These are phyloP conservation scores for Epipyxis sp. DNA, from an alignment of 108 stramenopile species.

Conservation along the genomic window DNA sequence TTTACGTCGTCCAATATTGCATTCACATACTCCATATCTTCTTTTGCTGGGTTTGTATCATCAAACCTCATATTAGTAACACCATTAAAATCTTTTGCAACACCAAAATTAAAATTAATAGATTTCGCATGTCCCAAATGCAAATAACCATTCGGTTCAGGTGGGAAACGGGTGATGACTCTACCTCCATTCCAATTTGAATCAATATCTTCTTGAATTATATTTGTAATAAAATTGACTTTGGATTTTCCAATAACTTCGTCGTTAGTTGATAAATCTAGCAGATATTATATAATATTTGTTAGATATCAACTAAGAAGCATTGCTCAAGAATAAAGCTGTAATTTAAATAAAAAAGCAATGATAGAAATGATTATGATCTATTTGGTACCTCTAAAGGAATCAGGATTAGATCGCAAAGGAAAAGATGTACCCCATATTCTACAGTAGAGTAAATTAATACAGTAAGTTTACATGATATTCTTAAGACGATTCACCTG, in stretches of 20 bases:
- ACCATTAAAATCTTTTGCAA: conserved; percentile 71
- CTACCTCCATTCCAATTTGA: not conserved
- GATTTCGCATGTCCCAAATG: conserved; percentile 16
- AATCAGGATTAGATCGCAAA: too few species aligned
- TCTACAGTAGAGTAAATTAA: too few species aligned
- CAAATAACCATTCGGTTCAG: conserved; percentile 20
- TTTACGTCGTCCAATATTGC: conserved; percentile 79
- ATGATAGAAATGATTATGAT: too few species aligned
- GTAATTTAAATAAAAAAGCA: too few species aligned
- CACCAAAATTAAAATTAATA: conserved; percentile 61
- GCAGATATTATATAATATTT: too few species aligned
- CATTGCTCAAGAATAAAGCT: too few species aligned
- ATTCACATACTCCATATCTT: conserved; percentile 68
- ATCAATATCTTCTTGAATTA: not conserved
- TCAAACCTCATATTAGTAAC: conserved; percentile 79
- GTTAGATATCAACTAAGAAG: too few species aligned
- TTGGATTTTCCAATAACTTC: not conserved
- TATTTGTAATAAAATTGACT: conserved; percentile 8
- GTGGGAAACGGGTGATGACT: conserved; percentile 3
- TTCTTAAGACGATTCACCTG: too few species aligned
- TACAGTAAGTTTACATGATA: too few species aligned
- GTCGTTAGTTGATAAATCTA: not conserved
- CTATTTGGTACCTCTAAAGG: too few species aligned
- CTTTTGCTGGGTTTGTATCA: conserved; percentile 83
- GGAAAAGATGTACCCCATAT: too few species aligned